Conservation (phyloP, 495 filamentous ascomycete genomes). For the Usnea hakonensis region DNA sequence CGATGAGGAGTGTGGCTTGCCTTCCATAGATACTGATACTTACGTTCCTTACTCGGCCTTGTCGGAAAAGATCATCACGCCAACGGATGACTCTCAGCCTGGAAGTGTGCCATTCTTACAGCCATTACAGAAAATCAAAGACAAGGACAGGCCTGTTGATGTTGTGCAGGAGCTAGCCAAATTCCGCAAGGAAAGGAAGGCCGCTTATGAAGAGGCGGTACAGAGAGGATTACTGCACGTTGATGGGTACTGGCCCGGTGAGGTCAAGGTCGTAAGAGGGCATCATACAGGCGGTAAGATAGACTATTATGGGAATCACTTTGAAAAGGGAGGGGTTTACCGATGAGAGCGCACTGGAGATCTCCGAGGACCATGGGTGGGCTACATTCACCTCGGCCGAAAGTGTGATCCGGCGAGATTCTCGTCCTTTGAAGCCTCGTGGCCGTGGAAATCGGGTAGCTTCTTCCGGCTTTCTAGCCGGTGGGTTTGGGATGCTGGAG, state of each 20-base stretch:
- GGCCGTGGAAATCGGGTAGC: neutral
- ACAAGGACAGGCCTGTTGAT: slow-evolving; percentile 32
- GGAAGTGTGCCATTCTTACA: slow-evolving; percentile 9
- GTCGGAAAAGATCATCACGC: slow-evolving; percentile 37
- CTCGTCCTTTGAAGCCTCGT: neutral
- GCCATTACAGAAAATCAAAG: neutral
- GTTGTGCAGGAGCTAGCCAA: slow-evolving; percentile 42
- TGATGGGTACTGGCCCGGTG: slow-evolving; percentile 49
- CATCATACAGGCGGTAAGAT: slow-evolving; percentile 29
- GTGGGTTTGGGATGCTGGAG: neutral
- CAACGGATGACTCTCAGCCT: slow-evolving; percentile 28
- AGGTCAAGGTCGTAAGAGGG: slow-evolving; percentile 41
- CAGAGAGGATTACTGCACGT: slow-evolving; percentile 32
- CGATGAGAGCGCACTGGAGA: slow-evolving; percentile 29
- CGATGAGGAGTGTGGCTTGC: slow-evolving; percentile 52
- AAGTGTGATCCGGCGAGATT: neutral
- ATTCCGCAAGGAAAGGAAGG: slow-evolving; percentile 41
- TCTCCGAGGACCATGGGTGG: neutral
- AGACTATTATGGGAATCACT: slow-evolving; percentile 49
- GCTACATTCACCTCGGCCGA: neutral
- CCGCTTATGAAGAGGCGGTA: slow-evolving; percentile 36
- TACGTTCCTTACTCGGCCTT: slow-evolving; percentile 40
- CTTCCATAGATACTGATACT: slow-evolving; percentile 35
- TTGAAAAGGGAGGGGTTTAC: slow-evolving; percentile 47
- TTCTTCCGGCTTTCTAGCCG: neutral